Conservation (phyloP, 768 basidiomycete genomes). For the Hirschioporus abietinus region DNA sequence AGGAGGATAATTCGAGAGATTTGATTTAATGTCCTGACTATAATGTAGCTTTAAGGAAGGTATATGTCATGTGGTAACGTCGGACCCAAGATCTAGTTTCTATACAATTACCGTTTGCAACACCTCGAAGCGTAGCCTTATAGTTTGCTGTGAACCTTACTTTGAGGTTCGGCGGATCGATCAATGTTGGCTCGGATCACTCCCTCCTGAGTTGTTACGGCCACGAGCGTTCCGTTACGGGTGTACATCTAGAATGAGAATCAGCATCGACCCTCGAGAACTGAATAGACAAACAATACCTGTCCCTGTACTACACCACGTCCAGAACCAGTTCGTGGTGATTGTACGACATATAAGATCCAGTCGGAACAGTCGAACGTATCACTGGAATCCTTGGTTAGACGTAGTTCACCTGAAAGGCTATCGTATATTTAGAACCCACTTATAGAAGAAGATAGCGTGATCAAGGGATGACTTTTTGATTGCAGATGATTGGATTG, state of each 20-base stretch:
- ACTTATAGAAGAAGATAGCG: constrained; percentile 77
- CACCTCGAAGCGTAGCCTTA: background rate
- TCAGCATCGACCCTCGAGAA: constrained; percentile 1
- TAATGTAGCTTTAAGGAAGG: background rate
- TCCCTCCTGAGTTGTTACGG: constrained; percentile 79
- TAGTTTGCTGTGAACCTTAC: background rate
- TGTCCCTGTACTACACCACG: constrained; percentile 54
- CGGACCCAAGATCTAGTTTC: background rate
- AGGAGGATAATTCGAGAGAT: no score
- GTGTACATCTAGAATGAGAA: constrained; percentile 53
- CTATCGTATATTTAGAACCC: constrained; percentile 18
- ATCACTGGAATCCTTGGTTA: constrained; percentile 38
- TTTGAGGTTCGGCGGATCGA: background rate
- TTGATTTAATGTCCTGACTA: no score
- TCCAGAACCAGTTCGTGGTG: constrained; percentile 8
- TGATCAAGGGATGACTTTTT: constrained; percentile 70
- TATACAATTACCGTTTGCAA: background rate
- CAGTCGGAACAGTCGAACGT: constrained; percentile 76
- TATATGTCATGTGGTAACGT: background rate
- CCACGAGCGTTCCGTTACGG: constrained; percentile 58
- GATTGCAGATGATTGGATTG: background rate
- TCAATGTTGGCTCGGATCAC: constrained; percentile 54
- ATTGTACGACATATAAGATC: constrained; percentile 68
- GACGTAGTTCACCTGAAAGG: background rate
- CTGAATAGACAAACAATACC: constrained; percentile 31